Conservation (phyloP, 2,329 filamentous ascomycete genomes). For the Apiospora marii region DNA sequence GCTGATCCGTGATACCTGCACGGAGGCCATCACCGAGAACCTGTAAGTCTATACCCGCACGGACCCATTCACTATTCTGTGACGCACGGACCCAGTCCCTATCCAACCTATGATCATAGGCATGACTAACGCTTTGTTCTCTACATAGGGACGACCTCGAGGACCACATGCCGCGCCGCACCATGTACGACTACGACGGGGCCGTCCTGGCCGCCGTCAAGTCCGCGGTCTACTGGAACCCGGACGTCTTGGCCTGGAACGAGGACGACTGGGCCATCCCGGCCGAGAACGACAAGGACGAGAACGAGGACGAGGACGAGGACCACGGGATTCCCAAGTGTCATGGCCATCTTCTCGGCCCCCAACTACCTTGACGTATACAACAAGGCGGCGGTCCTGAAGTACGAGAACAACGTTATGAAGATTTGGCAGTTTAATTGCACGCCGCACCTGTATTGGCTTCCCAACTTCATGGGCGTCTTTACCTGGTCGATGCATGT, state of each 20-base stretch:
- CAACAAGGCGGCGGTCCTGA: constrained; percentile 98
- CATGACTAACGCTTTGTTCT: no score
- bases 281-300: no score
- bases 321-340: constrained; percentile 96
- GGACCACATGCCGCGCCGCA: no score
- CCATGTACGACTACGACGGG: background rate
- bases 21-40: no score
- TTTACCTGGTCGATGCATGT: constrained; percentile 99
- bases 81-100: no score
- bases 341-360: constrained; percentile 99
- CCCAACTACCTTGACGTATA: constrained; percentile 99
- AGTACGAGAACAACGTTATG: constrained; percentile 99
- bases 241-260: background rate
- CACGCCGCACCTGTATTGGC: constrained; percentile 98
- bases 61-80: no score
- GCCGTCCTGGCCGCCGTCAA: background rate
- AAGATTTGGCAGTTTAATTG: constrained; percentile 99
- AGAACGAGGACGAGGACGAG: constrained; percentile 67
- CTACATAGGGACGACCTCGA: no score
- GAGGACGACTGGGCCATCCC: background rate
- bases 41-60: no score
- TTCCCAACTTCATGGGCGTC: constrained; percentile 99
- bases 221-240: background rate
- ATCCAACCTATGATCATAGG: no score
- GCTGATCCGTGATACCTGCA: no score